Base-by-base conservation (phyloP, 306 rosid genomes). In the Calophaca sinica region DNA sequence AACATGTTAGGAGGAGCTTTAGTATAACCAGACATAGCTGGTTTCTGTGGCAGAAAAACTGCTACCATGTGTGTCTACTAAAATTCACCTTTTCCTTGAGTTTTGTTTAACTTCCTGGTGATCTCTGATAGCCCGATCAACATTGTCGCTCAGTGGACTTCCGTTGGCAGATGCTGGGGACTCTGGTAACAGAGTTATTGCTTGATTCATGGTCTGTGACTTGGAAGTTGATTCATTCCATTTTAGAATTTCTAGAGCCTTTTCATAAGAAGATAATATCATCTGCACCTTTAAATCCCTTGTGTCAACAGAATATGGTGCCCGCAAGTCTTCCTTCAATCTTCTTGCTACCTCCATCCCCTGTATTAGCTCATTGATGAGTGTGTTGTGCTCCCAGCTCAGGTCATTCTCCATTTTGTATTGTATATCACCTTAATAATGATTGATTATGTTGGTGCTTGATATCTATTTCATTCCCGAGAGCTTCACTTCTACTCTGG, bases 271-370 rank as follows among this genome's bases (percentile, higher is more conserved):
- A 67, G 89, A 80, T 58, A 91, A n/a, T 76, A 91, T 87, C 80
- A 80, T 85, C 78, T 87, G 92, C 60, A 91, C 77, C 80, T 89
- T 70, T 6, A 69, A 70, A 6, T 88, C 90, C 46, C 75, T 84
- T 32, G 71, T 82, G 41, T 88, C 89, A 5, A 11, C 59, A 3
- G 87, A 72, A 49, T 86, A 84, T 33, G 89, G 77, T 45, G 80
- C 48, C 36, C 71, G 72, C 69, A 89, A 74, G 62, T 86, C 86
- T 49, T 11, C 85, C 78, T 87, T 89, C 82, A 93, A 73, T 83
- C 82, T 89, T 79, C 84, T 91, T 14, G 94, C 93, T n/a, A 88
- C 75, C 67, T 91, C 97, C 93, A 88, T 82, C n/a, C 98, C 97
- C 58, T 88, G 87, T 78, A 84, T 65, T 33, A 89, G 86, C 86